Percentiles rank a stretch among this genome's conserved stretches.
phyloP scores from a whole-genome alignment of 805 yeast species.

The Saturnispora gosingensis region DNA sequence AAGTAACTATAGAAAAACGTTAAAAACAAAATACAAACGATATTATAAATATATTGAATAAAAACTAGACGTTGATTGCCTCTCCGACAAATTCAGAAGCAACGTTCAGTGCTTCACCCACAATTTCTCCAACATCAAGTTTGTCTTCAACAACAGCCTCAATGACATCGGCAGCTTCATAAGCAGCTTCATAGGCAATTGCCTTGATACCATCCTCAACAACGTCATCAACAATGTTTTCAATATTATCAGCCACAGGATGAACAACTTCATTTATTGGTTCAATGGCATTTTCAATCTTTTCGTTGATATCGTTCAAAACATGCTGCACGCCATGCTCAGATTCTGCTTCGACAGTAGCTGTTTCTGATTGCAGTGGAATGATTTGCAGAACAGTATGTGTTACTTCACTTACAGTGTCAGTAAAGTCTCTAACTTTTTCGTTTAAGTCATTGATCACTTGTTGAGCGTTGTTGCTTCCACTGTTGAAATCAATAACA shows the following conservation, averaged over 20 bases:
- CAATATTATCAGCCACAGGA: neutral
- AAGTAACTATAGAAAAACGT: neutral
- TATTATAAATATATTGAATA: neutral
- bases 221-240: constrained; percentile 1
- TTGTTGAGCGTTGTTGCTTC: neutral
- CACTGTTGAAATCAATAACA: neutral
- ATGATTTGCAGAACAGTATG: neutral
- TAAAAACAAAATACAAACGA: neutral
- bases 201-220: constrained; percentile 6
- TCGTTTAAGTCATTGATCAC: neutral
- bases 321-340: neutral
- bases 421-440: neutral
- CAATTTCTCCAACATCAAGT: neutral
- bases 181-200: constrained; percentile 6
- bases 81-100: constrained; percentile 3
- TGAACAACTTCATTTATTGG: constrained; percentile 6
- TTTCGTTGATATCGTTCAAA: neutral
- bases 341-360: neutral
- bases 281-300: constrained; percentile 3
- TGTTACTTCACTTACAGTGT: constrained; percentile 5
- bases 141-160: constrained; percentile 2
- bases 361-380: neutral
- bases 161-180: constrained; percentile 8
- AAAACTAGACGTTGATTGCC: neutral
- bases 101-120: constrained; percentile 3